Percentiles rank a stretch among this genome's conserved stretches.
Conservation (phyloP, 1,284 basidiomycete species). For the Ganoderma leucocontextum region DNA sequence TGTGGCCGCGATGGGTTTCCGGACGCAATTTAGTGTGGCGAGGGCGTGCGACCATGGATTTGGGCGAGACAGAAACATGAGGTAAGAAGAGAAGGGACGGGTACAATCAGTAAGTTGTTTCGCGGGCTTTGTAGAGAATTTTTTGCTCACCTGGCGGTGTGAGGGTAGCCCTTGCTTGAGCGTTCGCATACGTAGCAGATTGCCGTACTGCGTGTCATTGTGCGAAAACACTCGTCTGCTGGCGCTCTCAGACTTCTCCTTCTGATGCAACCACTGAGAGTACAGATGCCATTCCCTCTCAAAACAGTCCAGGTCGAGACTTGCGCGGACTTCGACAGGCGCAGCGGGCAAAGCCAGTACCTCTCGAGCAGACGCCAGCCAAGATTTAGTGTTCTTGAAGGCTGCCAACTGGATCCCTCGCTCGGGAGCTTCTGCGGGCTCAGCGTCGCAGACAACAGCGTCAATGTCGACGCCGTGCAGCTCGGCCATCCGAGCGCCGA, state of each 20-base stretch:
- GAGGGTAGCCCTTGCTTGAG: slow-evolving; percentile 62
- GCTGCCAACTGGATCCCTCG: slow-evolving; percentile 65
- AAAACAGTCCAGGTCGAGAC: slow-evolving; percentile 73
- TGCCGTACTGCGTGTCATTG: slow-evolving; percentile 95
- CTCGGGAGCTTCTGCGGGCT: slow-evolving; percentile 47
- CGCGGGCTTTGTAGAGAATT: slow-evolving; percentile 12
- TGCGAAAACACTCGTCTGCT: slow-evolving; percentile 82
- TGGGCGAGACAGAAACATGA: slow-evolving; percentile 2
- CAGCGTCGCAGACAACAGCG: slow-evolving; percentile 59
- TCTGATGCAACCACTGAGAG: slow-evolving; percentile 70
- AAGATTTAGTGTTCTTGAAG: slow-evolving; percentile 67
- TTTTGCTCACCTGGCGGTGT: slow-evolving; percentile 69
- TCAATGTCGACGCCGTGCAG: slow-evolving; percentile 89
- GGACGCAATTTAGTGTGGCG: slow-evolving; percentile 20
- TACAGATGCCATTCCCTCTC: slow-evolving; percentile 71
- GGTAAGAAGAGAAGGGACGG: slow-evolving; percentile 14
- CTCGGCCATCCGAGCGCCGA: slow-evolving; percentile 92
- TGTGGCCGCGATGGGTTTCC: slow-evolving; percentile 40
- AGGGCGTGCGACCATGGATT: slow-evolving; percentile 7
- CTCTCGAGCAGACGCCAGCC: slow-evolving; percentile 69
- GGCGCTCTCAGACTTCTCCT: slow-evolving; percentile 61
- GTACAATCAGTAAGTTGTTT: slow-evolving; percentile 20
- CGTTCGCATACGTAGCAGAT: slow-evolving; percentile 79
- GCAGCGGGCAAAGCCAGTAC: slow-evolving; percentile 67
- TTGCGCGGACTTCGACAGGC: slow-evolving; percentile 49